A percentile compares a stretch with the other conserved stretches of the same genome.
These are phyloP conservation scores for Smittium mucronatum DNA, from an alignment of 371 early-diverging fungal genomes.

Conservation along the genomic window DNA sequence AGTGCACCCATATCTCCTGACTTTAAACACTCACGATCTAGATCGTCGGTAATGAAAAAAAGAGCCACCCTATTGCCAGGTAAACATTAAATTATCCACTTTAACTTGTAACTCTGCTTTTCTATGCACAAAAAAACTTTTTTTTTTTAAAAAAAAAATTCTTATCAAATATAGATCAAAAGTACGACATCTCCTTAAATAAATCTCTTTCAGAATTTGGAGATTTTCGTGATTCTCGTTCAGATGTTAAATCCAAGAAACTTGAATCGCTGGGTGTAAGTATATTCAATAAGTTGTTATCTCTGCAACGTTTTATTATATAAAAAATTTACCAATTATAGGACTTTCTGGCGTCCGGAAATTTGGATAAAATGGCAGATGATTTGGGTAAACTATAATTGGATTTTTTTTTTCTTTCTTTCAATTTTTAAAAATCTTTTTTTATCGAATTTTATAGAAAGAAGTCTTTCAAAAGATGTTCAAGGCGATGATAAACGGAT, in stretches of 20 bases:
- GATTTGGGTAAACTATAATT: not conserved
- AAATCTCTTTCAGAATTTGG: not conserved
- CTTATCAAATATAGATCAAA: not conserved
- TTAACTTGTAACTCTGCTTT: no score
- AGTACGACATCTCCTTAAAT: not conserved
- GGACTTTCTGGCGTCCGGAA: conserved; percentile 3
- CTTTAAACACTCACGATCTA: no score
- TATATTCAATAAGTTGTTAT: not conserved
- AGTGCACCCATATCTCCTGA: no score
- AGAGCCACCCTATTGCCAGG: no score
- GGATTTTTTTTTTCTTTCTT: not conserved
- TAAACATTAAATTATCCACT: no score
- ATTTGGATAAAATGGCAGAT: not conserved
- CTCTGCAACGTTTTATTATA: not conserved
- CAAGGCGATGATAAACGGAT: no score
- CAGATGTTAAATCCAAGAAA: not conserved
- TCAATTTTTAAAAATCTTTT: no score
- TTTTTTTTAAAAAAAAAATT: no score
- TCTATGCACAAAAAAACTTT: no score
- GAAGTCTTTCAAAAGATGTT: no score
- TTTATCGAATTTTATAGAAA: no score
- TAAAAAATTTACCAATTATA: not conserved
- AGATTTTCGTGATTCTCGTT: not conserved
- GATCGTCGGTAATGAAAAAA: no score
- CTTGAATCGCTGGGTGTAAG: conserved; percentile 3